Evolutionary conservation across 495 filamentous ascomycete genomes (phyloP).

Genomic region (Aspergillus nidulans): DNA sequence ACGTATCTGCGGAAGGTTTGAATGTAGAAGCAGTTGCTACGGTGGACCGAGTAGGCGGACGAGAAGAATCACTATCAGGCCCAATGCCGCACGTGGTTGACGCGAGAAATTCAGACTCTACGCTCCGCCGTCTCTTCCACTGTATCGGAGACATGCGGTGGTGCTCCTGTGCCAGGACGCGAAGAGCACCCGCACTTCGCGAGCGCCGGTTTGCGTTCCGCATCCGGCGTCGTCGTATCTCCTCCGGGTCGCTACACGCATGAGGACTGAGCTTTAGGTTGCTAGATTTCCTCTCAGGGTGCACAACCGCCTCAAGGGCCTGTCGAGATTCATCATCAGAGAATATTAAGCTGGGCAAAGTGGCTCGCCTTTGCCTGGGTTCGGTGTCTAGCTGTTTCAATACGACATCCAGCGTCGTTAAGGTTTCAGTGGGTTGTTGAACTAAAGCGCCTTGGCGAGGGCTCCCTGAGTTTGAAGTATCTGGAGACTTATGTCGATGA

Average conservation of each 20-base stretch:
- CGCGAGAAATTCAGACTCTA: slow-evolving; percentile 18
- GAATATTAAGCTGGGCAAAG: slow-evolving; percentile 42
- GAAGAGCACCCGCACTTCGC: slow-evolving; percentile 29
- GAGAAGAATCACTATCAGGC: slow-evolving; percentile 27
- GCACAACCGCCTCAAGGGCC: slow-evolving; percentile 22
- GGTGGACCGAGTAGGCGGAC: slow-evolving; percentile 30
- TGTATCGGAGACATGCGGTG: slow-evolving; percentile 23
- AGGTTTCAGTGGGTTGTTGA: slow-evolving; percentile 20
- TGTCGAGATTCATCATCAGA: slow-evolving; percentile 35
- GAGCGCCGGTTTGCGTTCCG: slow-evolving; percentile 28
- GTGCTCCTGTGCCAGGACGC: slow-evolving; percentile 21
- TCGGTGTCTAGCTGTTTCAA: slow-evolving; percentile 21
- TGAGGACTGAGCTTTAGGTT: slow-evolving; percentile 13
- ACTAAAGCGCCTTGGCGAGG: slow-evolving; percentile 28
- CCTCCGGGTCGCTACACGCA: slow-evolving; percentile 15
- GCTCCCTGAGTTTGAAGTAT: slow-evolving; percentile 22
- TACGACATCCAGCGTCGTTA: slow-evolving; percentile 21
- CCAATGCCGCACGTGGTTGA: slow-evolving; percentile 13
- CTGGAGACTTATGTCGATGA: slow-evolving; percentile 2
- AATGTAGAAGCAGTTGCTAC: slow-evolving; percentile 26
- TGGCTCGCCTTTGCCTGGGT: slow-evolving; percentile 35
- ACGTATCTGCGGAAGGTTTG: slow-evolving; percentile 21
- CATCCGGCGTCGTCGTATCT: slow-evolving; percentile 17
- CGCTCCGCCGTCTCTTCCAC: slow-evolving; percentile 24
- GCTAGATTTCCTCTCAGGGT: slow-evolving; percentile 11